Conservation (phyloP, 2,329 filamentous ascomycete species). For the Fusarium sp. region DNA sequence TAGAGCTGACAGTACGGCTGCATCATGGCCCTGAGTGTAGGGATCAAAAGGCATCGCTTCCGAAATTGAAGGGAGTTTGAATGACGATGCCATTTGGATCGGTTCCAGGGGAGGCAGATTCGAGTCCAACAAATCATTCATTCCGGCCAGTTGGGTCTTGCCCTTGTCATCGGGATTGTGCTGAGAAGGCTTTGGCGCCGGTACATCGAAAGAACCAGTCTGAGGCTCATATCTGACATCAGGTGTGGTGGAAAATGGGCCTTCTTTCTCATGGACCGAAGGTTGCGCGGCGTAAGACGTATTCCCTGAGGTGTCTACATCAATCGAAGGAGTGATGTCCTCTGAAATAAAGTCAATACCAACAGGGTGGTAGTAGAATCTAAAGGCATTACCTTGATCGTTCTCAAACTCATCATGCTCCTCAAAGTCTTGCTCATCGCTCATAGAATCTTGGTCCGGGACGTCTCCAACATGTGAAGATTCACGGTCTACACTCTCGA, state of each 20-base stretch:
- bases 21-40: background rate
- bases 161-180: background rate
- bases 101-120: constrained; percentile 20
- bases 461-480: background rate
- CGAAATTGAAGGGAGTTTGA: constrained; percentile 36
- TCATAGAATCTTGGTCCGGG: background rate
- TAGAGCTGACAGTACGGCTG: constrained; percentile 36
- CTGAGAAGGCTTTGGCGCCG: background rate
- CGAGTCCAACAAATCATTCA: constrained; percentile 4
- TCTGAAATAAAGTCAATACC: constrained; percentile 31
- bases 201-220: background rate
- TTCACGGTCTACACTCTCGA: constrained; percentile 6
- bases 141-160: background rate
- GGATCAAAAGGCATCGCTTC: constrained; percentile 20
- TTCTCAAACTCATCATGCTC: constrained; percentile 42
- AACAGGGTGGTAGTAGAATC: background rate
- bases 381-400: constrained; percentile 22
- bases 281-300: background rate
- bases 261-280: background rate
- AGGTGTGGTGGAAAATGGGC: background rate
- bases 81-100: background rate
- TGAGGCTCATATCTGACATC: no score
- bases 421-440: constrained; percentile 30
- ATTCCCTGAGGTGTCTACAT: background rate
- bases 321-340: background rate